Percentiles rank a stretch among this genome's conserved stretches.
Evolutionary conservation across 768 basidiomycete species (phyloP).

Genomic region (Boletus reticulatus): DNA sequence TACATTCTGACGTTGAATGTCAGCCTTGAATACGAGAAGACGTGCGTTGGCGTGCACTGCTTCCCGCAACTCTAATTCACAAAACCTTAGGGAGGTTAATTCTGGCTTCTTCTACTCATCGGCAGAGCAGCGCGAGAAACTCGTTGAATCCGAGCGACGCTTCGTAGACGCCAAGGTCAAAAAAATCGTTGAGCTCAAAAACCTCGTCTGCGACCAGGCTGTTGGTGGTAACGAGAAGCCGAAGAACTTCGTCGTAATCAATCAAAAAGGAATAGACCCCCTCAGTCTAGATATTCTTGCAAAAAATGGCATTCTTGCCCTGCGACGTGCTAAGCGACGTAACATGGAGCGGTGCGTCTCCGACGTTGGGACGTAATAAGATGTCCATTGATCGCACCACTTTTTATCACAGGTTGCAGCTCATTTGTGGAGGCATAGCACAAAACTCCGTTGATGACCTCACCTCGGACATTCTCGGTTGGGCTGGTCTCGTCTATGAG

Average conservation of each 20-base stretch:
- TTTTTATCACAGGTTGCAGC: slow-evolving; percentile 64
- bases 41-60: slow-evolving; percentile 56
- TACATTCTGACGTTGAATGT: slow-evolving; percentile 95
- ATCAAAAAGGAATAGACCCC: slow-evolving; percentile 99
- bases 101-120: slow-evolving; percentile 99
- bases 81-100: slow-evolving; percentile 83
- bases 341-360: slow-evolving; percentile 90
- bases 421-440: slow-evolving; percentile 91
- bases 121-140: slow-evolving; percentile 96
- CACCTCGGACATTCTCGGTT: slow-evolving; percentile 86
- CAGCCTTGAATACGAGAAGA: slow-evolving; percentile 98
- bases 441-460: slow-evolving; percentile 99
- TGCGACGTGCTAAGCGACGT: slow-evolving; percentile 93
- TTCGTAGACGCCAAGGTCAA: slow-evolving; percentile 93
- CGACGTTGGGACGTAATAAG: slow-evolving; percentile 27
- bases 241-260: slow-evolving; percentile 92
- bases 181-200: slow-evolving; percentile 97
- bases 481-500: slow-evolving; percentile 98
- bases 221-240: slow-evolving; percentile 77
- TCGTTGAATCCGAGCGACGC: slow-evolving; percentile 93
- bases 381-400: slow-evolving; percentile 19
- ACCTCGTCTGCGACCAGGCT: slow-evolving; percentile 91
- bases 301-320: slow-evolving; percentile 93
- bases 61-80: slow-evolving; percentile 17
- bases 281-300: slow-evolving; percentile 93